phyloP scores from a whole-genome alignment of 441 rosid species.

The Theobroma grandiflorum region DNA sequence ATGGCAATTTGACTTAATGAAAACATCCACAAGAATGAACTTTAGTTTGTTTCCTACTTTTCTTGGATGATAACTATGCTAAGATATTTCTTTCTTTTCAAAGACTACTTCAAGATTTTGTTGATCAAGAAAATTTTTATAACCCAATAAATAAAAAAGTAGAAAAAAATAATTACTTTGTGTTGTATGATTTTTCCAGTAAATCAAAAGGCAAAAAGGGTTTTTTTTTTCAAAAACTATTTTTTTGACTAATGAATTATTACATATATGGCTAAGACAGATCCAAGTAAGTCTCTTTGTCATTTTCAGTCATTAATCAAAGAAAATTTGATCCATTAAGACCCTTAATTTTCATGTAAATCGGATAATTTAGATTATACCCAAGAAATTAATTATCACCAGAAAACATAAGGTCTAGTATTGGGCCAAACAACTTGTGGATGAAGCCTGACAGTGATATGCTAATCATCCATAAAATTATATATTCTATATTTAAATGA shows the following conservation, averaged over 20 bases:
- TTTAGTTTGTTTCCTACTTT: background rate
- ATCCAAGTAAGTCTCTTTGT: too few relatives aligned
- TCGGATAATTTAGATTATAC: background rate
- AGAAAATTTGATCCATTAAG: background rate
- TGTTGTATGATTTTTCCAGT: background rate
- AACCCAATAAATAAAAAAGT: background rate
- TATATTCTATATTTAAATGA: background rate
- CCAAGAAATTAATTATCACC: background rate
- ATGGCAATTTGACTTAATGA: background rate
- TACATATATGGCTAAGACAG: too few relatives aligned
- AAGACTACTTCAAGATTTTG: background rate
- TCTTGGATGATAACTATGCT: too few relatives aligned
- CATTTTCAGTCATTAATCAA: background rate
- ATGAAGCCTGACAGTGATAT: constrained; percentile 17
- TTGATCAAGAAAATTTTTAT: background rate
- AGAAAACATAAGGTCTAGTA: background rate
- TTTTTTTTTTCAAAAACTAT: background rate
- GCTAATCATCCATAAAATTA: background rate
- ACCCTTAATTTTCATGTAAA: background rate
- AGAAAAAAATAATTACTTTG: background rate
- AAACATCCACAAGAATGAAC: background rate
- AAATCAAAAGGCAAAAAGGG: background rate
- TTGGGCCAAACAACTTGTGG: background rate
- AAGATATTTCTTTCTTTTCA: background rate
- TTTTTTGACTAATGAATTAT: too few relatives aligned